Percentiles rank a stretch among this genome's conserved stretches.
Evolutionary conservation across 2,329 filamentous ascomycete genomes (phyloP).

Genomic region (Cladosporium oxysporum): DNA sequence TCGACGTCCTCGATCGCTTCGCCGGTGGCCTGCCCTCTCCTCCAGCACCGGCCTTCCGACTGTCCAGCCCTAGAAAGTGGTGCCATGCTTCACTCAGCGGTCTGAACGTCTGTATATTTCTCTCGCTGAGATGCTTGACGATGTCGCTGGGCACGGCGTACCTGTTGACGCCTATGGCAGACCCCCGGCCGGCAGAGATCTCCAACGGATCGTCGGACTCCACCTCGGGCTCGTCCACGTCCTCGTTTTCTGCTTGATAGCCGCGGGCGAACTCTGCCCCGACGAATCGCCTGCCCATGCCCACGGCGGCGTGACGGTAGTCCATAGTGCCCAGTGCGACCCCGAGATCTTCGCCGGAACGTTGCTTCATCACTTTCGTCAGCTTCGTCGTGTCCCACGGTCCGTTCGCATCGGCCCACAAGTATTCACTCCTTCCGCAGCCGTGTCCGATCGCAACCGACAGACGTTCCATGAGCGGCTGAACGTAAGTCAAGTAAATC

Average conservation of each 20-base stretch:
- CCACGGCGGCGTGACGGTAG: slow-evolving; percentile 24
- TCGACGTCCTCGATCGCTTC: slow-evolving; percentile 9
- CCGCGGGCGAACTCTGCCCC: slow-evolving; percentile 25
- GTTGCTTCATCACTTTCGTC: slow-evolving; percentile 10
- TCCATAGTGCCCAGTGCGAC: slow-evolving; percentile 24
- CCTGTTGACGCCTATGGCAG: slow-evolving; percentile 23
- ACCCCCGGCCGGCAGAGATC: slow-evolving; percentile 21
- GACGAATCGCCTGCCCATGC: slow-evolving; percentile 24
- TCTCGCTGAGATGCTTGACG: slow-evolving; percentile 29
- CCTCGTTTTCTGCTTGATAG: slow-evolving; percentile 27
- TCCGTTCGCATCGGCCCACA: no score
- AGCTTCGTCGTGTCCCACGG: no score
- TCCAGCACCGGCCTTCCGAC: background rate
- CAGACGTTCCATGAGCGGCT: no score
- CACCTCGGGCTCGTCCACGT: slow-evolving; percentile 29
- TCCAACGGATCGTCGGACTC: slow-evolving; percentile 28
- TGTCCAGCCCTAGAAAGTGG: slow-evolving; percentile 20
- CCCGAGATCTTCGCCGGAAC: slow-evolving; percentile 25
- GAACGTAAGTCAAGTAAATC: slow-evolving; percentile 9
- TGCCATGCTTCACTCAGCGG: slow-evolving; percentile 22
- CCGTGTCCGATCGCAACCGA: no score
- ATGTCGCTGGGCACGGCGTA: slow-evolving; percentile 27
- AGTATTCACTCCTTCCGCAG: no score
- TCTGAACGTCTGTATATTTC: slow-evolving; percentile 27
- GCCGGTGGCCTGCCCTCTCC: background rate